Base-by-base conservation (phyloP, 192 early-diverging fungal species). In the Phycomyces blakesleeanus region DNA sequence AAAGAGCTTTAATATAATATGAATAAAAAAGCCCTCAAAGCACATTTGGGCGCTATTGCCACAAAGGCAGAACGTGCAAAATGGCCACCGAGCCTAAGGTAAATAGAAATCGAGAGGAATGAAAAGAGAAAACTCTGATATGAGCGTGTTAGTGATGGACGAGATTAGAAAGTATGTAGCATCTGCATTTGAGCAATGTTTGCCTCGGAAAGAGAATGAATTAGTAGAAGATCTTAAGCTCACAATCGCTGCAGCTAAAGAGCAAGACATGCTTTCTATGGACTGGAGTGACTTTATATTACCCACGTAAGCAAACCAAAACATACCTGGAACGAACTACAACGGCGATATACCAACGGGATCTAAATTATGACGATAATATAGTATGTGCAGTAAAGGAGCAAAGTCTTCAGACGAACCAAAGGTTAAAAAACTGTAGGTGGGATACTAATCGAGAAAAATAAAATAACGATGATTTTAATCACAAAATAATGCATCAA, bases 251-350 rank as follows among this genome's bases (percentile, higher is more conserved):
- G 67, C 73, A 37, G 73, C 78, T 29, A 74, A 80, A 26, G 8
- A 29, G 6, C 63, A 73, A 20, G 71, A 74, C 16, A 77, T 64
- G 25, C 40, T 91, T 59, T 71, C 68, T 0, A 81, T 83, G 1
- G 84, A 91, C 63, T 93, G 91, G 91, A 78, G 83, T 3, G 71
- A 79, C n/a, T 81, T 87, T 79, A 66, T 67, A 0, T 66, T 93
- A 25, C 89, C 91, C 58, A 66, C 62, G 89, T 90, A 73, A 64
- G 63, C 16, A 51, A 22, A n/a, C 5, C 0, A 21, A 1, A 62
- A 34, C 15, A 34, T 9, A 55, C 37, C 27, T 0, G 15, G 54
- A 12, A 15, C 44, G 18, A 1, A 9, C 18, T n/a, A 18, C 25
- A 41, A 20, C n/a, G 9, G 55, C 16, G 7, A 63, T 20, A 20